Evolutionary conservation across 441 rosid species (phyloP).

Genomic region (Omphalea diandra): DNA sequence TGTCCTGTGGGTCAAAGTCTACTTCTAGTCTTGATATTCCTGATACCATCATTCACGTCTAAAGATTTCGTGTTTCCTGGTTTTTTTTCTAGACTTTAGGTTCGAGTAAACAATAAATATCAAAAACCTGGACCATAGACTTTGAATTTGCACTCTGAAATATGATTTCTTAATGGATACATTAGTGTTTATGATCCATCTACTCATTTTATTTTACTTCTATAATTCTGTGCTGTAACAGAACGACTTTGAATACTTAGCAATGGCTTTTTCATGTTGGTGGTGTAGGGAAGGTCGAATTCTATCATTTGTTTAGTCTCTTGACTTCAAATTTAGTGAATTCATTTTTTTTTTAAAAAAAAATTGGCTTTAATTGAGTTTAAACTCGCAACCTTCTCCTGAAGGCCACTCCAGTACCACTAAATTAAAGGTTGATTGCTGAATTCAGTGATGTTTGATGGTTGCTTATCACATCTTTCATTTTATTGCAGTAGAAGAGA

Average conservation of each 20-base stretch:
- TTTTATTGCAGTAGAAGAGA: conserved; percentile 3
- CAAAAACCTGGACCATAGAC: not conserved
- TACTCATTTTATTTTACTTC: not conserved
- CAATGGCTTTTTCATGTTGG: conserved; percentile 17
- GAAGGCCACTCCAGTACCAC: too few relatives aligned
- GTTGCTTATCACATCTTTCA: not conserved
- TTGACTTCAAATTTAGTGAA: not conserved
- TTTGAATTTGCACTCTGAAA: not conserved
- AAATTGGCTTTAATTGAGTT: too few relatives aligned
- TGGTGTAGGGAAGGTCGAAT: conserved; percentile 13
- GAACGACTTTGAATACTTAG: conserved; percentile 3
- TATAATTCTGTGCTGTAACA: not conserved
- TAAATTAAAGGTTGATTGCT: too few relatives aligned
- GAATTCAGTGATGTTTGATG: too few relatives aligned
- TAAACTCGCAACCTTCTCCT: too few relatives aligned
- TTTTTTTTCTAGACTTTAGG: not conserved
- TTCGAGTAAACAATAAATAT: not conserved
- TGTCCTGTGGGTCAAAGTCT: conserved; percentile 9
- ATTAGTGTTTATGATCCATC: too few relatives aligned
- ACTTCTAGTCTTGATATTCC: conserved; percentile 9
- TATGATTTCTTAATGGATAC: not conserved
- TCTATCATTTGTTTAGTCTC: conserved; percentile 3
- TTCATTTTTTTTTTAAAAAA: too few relatives aligned
- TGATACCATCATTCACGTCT: conserved; percentile 9
- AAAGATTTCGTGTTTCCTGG: conserved; percentile 6